Conservation (phyloP, 495 filamentous ascomycete genomes). For the Oleoguttula mirabilis region DNA sequence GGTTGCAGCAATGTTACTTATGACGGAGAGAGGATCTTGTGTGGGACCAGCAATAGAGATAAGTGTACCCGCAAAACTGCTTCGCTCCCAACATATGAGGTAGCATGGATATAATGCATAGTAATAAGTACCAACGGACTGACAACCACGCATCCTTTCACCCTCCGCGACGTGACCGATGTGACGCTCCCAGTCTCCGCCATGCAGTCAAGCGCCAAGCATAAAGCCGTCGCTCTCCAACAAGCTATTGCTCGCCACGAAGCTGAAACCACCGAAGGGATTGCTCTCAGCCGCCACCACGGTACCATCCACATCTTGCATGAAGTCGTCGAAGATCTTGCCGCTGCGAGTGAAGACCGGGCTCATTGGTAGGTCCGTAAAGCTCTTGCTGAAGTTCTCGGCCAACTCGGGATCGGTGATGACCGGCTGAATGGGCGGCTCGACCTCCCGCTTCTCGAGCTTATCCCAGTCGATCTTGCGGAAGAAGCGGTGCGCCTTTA, state of each 20-base stretch:
- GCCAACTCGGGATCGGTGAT: constrained; percentile 90
- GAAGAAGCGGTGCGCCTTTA: constrained; percentile 95
- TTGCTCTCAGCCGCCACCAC: constrained; percentile 46
- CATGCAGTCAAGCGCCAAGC: constrained; percentile 18
- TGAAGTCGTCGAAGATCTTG: constrained; percentile 31
- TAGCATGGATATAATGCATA: no score
- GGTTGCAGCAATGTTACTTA: no score
- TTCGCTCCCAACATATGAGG: no score
- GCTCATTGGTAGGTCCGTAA: constrained; percentile 73
- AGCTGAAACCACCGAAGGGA: constrained; percentile 91
- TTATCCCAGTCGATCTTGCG: constrained; percentile 85
- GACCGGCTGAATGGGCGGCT: constrained; percentile 77
- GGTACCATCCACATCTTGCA: constrained; percentile 18
- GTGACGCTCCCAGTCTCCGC: no score
- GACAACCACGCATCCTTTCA: no score
- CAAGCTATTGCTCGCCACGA: constrained; percentile 78
- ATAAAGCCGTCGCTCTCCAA: constrained; percentile 37
- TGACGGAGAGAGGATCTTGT: no score
- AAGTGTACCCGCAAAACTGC: no score
- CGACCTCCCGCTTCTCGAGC: constrained; percentile 63
- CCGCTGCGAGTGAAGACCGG: constrained; percentile 64
- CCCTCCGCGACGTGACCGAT: no score
- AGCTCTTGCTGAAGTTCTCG: constrained; percentile 84
- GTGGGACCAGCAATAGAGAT: no score
- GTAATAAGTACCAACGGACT: no score